Base-by-base conservation (phyloP, 2,329 filamentous ascomycete genomes). In the Ophiostoma sp. region DNA sequence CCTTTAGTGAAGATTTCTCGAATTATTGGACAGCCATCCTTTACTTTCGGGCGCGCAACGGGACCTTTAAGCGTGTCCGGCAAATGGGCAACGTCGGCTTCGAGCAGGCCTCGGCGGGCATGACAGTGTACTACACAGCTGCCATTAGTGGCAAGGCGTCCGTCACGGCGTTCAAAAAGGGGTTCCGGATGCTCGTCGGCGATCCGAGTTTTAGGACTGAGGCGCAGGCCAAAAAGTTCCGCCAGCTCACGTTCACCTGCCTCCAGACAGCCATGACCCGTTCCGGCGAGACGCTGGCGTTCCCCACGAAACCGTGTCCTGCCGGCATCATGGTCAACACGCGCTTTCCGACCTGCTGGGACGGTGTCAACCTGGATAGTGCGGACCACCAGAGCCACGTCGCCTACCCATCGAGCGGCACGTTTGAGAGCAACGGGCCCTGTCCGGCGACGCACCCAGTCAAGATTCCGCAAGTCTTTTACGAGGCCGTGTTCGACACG, bases 151-250 rank as follows among this genome's bases (percentile, higher is more conserved):
- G 82, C 50, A 78, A 74, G 73, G 78, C 78, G 22, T 80, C 79
- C 57, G 81, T 85, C 45, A 85, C 82, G 0, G 82, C 82, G 8
- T 85, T 85, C 78, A 82, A 81, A 72, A 80, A 82, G 0, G 83
- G 83, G 71, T 84, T 76, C 76, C 83, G 77, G 78, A 83, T 80
- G 81, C 80, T 78, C 74, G 78, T 68, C 79, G 82, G 25, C 76
- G 83, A 77, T 73, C 78, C 80, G 68, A 72, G 50, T 22, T 75
- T 77, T 1, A 76, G 78, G 1, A 55, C 63, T 1, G 39, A 42
- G 11, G 75, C 57, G 6, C 57, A 63, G 57, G 76, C 15, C 76
- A 75, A 74, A 71, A 76, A 39, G 9, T 39, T 19, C 52, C 74
- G 6, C 42, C 76, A 78, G 73, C 75, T 72, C 22, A 73, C 74